Evolutionary conservation across 2,329 filamentous ascomycete genomes (phyloP).

Genomic region (Cercospora sesami): DNA sequence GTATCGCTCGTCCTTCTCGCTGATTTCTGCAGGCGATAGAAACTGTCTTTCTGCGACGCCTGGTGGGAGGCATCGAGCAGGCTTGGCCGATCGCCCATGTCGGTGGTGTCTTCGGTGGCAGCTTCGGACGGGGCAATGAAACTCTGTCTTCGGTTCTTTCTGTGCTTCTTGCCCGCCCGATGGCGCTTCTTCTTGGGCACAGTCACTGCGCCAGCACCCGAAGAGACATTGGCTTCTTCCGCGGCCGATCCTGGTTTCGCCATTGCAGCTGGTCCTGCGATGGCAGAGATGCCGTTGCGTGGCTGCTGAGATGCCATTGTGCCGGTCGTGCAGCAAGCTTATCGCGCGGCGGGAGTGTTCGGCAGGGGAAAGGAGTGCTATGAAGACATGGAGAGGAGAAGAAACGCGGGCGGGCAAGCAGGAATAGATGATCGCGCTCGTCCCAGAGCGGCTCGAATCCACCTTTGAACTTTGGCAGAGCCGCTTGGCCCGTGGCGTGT

Average conservation of each 20-base stretch:
- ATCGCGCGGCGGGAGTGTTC: not conserved
- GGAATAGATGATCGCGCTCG: not conserved
- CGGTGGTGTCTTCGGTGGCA: slow-evolving; percentile 50
- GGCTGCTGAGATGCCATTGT: slow-evolving; percentile 11
- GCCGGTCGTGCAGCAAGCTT: not conserved
- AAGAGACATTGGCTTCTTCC: slow-evolving; percentile 1
- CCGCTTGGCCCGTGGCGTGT: slow-evolving; percentile 1
- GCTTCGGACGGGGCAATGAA: slow-evolving; percentile 70
- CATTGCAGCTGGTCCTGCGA: slow-evolving; percentile 21
- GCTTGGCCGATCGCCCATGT: slow-evolving; percentile 45
- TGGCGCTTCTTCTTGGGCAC: slow-evolving; percentile 29
- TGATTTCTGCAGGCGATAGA: slow-evolving; percentile 52
- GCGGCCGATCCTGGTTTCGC: slow-evolving; percentile 15
- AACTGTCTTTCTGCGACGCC: slow-evolving; percentile 46
- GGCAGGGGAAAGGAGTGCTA: not conserved
- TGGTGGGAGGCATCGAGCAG: slow-evolving; percentile 43
- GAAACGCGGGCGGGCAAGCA: not conserved
- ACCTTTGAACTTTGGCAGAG: slow-evolving; percentile 4
- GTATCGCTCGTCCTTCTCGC: slow-evolving; percentile 67
- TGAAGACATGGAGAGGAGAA: not conserved
- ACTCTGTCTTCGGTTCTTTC: slow-evolving; percentile 71
- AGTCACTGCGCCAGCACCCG: slow-evolving; percentile 9
- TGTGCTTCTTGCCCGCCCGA: slow-evolving; percentile 58
- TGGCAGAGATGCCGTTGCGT: slow-evolving; percentile 6
- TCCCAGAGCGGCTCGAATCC: slow-evolving; percentile 2